phyloP scores from a whole-genome alignment of 371 early-diverging fungal species.

The Umbelopsis sp. region DNA sequence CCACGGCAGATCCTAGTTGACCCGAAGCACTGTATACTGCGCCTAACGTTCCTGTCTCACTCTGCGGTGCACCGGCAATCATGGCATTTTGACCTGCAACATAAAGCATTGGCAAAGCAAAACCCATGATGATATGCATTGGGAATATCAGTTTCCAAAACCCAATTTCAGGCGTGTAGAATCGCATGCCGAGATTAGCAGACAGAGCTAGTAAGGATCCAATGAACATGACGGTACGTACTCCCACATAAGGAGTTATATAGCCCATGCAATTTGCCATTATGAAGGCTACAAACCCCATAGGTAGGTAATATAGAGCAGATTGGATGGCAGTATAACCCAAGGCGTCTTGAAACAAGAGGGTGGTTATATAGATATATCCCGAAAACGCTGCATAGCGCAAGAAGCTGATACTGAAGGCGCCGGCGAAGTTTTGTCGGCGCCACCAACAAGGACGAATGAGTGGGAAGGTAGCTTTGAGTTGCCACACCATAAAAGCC shows the following conservation, averaged over 20 bases:
- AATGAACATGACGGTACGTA: background rate
- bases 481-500: conserved; percentile 36
- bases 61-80: conserved; percentile 1
- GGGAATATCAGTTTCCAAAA: conserved; percentile 18
- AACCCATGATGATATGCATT: conserved; percentile 6
- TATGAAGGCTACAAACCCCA: conserved; percentile 13
- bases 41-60: conserved; percentile 20
- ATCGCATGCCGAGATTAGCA: background rate
- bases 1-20: conserved; percentile 18
- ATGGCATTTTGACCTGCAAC: conserved; percentile 18
- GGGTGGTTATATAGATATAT: conserved; percentile 43
- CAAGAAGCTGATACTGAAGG: conserved; percentile 31
- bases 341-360: conserved; percentile 49
- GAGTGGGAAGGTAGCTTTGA: conserved; percentile 29
- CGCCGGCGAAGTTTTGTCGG: conserved; percentile 33
- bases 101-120: conserved; percentile 11
- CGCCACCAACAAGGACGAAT: conserved; percentile 40
- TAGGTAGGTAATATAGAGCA: conserved; percentile 42
- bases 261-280: conserved; percentile 1
- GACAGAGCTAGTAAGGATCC: background rate
- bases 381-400: conserved; percentile 35
- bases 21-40: conserved; percentile 11
- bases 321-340: conserved; percentile 37
- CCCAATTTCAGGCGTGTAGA: background rate
- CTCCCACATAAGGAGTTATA: background rate